Evolutionary conservation across 2,329 filamentous ascomycete species (phyloP).

Genomic region (Paecilomyces formosus): DNA sequence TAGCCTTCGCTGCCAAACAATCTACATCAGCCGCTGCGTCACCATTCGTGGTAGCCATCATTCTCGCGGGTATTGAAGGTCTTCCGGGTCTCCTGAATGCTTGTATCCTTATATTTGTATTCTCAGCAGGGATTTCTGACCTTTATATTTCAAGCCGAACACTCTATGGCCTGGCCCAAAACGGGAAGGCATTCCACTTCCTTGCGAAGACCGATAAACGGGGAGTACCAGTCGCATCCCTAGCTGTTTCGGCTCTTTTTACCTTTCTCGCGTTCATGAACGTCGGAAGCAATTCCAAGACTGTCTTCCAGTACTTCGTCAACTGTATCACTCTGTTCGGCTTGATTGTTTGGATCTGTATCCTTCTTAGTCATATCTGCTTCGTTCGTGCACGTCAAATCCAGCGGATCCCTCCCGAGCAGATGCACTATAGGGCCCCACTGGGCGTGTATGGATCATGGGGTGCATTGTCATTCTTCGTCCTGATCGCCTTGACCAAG

Average conservation of each 20-base stretch:
- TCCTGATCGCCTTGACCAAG: conserved; percentile 71
- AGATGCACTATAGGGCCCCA: conserved; percentile 60
- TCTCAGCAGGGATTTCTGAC: conserved; percentile 70
- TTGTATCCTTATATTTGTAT: conserved; percentile 68
- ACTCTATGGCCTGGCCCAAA: conserved; percentile 63
- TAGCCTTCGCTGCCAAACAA: conserved; percentile 43
- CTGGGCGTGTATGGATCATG: conserved; percentile 65
- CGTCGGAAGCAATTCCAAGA: conserved; percentile 49
- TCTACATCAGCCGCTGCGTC: conserved; percentile 54
- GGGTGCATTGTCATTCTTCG: conserved; percentile 61
- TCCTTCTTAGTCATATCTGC: conserved; percentile 60
- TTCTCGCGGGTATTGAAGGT: conserved; percentile 52
- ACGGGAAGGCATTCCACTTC: conserved; percentile 64
- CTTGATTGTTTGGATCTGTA: conserved; percentile 60
- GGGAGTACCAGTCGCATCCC: conserved; percentile 62
- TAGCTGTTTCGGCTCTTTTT: conserved; percentile 55
- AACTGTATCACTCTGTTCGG: conserved; percentile 62
- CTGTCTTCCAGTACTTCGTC: conserved; percentile 59
- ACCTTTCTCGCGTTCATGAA: conserved; percentile 64
- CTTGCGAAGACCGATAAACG: conserved; percentile 63
- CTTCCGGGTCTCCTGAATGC: conserved; percentile 65
- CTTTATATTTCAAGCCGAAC: conserved; percentile 69
- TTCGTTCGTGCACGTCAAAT: conserved; percentile 57
- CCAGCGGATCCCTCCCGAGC: conserved; percentile 49
- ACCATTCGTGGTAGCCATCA: conserved; percentile 69